Evolutionary conservation across 2,329 filamentous ascomycete species (phyloP).

Genomic region (Karstenula rhodostoma): DNA sequence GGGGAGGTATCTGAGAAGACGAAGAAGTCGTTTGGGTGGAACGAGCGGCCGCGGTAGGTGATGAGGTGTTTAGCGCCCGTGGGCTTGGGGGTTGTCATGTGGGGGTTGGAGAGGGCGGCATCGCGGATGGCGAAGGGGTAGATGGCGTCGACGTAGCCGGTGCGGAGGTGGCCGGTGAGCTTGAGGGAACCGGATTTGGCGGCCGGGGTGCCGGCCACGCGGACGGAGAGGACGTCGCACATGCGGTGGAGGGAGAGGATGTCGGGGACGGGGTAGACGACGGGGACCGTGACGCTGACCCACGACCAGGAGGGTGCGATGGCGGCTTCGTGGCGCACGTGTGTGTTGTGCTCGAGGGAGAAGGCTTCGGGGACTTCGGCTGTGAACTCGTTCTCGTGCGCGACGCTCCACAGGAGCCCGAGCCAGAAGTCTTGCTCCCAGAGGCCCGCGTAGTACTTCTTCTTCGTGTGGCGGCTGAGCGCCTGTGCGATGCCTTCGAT

Average conservation of each 20-base stretch:
- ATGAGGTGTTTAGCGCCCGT: conserved; percentile 8
- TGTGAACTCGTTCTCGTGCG: conserved; percentile 19
- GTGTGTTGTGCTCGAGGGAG: conserved; percentile 21
- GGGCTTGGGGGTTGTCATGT: conserved; percentile 18
- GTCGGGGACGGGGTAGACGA: conserved; percentile 22
- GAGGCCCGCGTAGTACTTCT: conserved; percentile 26
- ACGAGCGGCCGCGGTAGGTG: conserved; percentile 20
- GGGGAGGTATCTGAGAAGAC: conserved; percentile 25
- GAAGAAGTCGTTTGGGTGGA: conserved; percentile 26
- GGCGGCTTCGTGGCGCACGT: conserved; percentile 23
- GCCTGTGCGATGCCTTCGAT: conserved; percentile 29
- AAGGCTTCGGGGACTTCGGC: conserved; percentile 19
- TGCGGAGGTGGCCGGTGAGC: conserved; percentile 26
- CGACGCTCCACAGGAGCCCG: conserved; percentile 28
- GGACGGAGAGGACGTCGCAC: conserved; percentile 21
- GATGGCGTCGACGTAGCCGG: conserved; percentile 26
- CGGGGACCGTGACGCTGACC: conserved; percentile 30
- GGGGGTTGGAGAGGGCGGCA: conserved; percentile 13
- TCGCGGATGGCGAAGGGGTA: conserved; percentile 30
- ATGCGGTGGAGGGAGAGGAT: conserved; percentile 22
- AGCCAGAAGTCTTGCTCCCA: conserved; percentile 26
- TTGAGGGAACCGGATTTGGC: conserved; percentile 20
- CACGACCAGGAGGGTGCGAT: conserved; percentile 32
- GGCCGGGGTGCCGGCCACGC: conserved; percentile 15
- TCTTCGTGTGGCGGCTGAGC: conserved; percentile 19